Evolutionary conservation across 2,329 filamentous ascomycete species (phyloP).

Genomic region (Elsinoe perseae): DNA sequence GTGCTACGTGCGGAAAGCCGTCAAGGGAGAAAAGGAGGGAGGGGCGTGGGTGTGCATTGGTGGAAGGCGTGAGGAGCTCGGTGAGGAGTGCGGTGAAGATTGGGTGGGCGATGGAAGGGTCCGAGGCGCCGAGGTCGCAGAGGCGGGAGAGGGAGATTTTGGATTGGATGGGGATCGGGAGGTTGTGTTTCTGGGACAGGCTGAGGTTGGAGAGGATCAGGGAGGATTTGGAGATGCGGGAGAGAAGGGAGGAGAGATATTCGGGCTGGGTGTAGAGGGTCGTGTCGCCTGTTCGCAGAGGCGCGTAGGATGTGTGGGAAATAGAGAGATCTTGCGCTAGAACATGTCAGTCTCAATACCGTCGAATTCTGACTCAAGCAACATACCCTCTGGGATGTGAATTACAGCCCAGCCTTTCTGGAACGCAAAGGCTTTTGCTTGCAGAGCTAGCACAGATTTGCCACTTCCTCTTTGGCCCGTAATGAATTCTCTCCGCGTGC

Average conservation of each 20-base stretch:
- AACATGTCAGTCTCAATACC: conserved; percentile 23
- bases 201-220: conserved; percentile 50
- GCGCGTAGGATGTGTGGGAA: conserved; percentile 71
- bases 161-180: conserved; percentile 52
- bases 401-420: conserved; percentile 83
- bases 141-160: conserved; percentile 60
- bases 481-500: conserved; percentile 55
- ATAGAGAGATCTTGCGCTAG: conserved; percentile 72
- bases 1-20: conserved; percentile 74
- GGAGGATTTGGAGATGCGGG: conserved; percentile 67
- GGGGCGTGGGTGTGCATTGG: conserved; percentile 42
- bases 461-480: conserved; percentile 67
- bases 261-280: conserved; percentile 66
- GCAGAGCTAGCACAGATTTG: conserved; percentile 79
- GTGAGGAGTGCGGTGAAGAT: conserved; percentile 74
- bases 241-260: conserved; percentile 67
- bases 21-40: conserved; percentile 71
- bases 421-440: conserved; percentile 74
- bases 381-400: conserved; percentile 74
- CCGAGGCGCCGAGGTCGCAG: conserved; percentile 59
- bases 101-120: conserved; percentile 70
- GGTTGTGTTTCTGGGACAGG: conserved; percentile 47
- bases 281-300: conserved; percentile 50
- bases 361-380: conserved; percentile 1
- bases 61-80: conserved; percentile 56